Base-by-base conservation (phyloP, 495 filamentous ascomycete genomes). In the Penicillium paxilli region DNA sequence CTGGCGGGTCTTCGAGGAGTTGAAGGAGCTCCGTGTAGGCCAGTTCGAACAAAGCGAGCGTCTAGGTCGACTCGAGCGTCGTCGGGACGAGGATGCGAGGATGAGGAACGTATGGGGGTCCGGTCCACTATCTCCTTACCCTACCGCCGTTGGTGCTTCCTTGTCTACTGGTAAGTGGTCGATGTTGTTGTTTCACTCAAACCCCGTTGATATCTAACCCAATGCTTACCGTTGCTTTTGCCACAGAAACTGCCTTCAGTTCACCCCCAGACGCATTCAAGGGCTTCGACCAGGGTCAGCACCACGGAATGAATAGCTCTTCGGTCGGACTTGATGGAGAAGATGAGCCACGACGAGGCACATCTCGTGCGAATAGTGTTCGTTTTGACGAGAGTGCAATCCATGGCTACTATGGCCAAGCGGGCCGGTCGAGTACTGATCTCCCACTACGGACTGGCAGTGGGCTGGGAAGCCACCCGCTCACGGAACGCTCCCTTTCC, bases 351-450 rank as follows among this genome's bases (percentile, higher is more conserved):
- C 81, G 95, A 52, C 83, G 95, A 51, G 94, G 94, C 5, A 86
- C 91, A 25, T 98, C 95, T 24, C 81, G 94, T 57, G 94, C 94
- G 19, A 98, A 98, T 63, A 98, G 95, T 69, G 94, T 98, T 56
- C 89, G 94, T n/a, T 98, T 98, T 62, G 94, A 98, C 65, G 92
- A 97, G 67, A 96, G 90, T 64, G 93, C 95, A 2, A 83, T 96
- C 52, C 92, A 96, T 57, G 89, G 90, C 44, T 89, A 89, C 62
- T 96, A 92, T 79, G 87, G 87, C 30, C 91, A 93, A 55, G 84
- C 86, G 38, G 87, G 84, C 57, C 84, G 92, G 23, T 84, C 89
- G 48, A 92, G 87, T 21, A 82, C 85, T 25, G 94, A 98, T 48
- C 83, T 89, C 42, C 88, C 88, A 9, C 75, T 85, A 41, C 80